These are phyloP conservation scores for Diaporthe citri DNA, from an alignment of 2,329 filamentous ascomycete genomes.

Conservation along the genomic window DNA sequence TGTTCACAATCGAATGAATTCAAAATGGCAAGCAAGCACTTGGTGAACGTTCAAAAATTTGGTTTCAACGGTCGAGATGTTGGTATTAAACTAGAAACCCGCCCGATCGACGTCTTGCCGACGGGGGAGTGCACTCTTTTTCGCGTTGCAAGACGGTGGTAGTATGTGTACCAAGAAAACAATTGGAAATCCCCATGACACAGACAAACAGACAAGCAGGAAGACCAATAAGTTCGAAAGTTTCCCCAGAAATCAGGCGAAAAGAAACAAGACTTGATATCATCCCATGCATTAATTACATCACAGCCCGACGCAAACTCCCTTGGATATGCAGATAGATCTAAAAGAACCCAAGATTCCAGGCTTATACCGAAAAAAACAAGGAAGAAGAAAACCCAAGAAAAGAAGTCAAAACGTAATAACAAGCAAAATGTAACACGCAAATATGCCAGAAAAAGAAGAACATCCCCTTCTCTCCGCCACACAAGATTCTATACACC, in stretches of 20 bases:
- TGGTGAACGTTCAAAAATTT: background rate
- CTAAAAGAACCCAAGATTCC: background rate
- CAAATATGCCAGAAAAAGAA: background rate
- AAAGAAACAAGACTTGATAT: conserved; percentile 15
- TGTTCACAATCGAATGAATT: too few species aligned
- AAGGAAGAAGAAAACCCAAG: background rate
- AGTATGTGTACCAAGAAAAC: background rate
- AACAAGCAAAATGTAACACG: background rate
- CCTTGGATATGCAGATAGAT: conserved; percentile 14
- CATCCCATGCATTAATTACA: conserved; percentile 30
- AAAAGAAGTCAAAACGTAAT: background rate
- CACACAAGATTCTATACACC: background rate
- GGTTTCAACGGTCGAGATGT: background rate
- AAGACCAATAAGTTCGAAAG: background rate
- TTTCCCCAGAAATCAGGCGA: too few species aligned
- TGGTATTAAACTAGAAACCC: background rate
- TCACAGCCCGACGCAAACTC: background rate
- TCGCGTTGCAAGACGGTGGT: background rate
- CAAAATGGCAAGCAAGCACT: background rate
- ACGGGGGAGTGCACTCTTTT: background rate
- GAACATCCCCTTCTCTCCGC: background rate
- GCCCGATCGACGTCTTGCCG: background rate
- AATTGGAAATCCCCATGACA: background rate
- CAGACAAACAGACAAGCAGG: background rate
- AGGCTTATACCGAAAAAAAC: background rate